These are phyloP conservation scores for Lachnellula suecica DNA, from an alignment of 2,329 filamentous ascomycete genomes.

Conservation along the genomic window DNA sequence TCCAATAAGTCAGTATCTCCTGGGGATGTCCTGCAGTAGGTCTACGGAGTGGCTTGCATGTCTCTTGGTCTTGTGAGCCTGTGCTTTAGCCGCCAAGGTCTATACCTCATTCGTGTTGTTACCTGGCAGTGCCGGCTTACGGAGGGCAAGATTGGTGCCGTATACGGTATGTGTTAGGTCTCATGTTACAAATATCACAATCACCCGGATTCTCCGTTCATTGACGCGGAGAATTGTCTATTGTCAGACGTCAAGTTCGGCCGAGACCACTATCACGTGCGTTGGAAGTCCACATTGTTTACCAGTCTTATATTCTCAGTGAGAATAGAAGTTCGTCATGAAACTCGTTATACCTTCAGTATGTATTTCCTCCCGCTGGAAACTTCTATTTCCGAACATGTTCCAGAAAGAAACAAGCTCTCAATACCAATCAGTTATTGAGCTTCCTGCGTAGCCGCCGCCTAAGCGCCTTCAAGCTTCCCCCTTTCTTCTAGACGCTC, in stretches of 20 bases:
- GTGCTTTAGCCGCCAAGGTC: conserved; percentile 23
- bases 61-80: conserved; percentile 26
- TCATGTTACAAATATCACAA: background rate
- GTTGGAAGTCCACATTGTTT: background rate
- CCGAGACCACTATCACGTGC: background rate
- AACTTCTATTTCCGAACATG: background rate
- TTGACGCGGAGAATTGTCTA: conserved; percentile 17
- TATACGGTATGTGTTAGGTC: conserved; percentile 6
- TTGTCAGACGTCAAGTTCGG: background rate
- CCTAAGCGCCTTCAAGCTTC: conserved; percentile 21
- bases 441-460: conserved; percentile 13
- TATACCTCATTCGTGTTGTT: conserved; percentile 10
- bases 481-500: conserved; percentile 19
- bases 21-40: conserved; percentile 11
- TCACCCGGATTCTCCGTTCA: conserved; percentile 11
- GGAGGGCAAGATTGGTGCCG: background rate
- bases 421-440: conserved; percentile 11
- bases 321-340: background rate
- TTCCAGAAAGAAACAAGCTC: conserved; percentile 3
- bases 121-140: conserved; percentile 10
- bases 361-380: background rate
- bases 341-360: background rate
- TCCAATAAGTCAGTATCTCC: conserved; percentile 7
- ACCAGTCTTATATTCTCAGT: background rate
- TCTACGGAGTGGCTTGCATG: conserved; percentile 23